Base-by-base conservation (phyloP, 176 grass and related monocot species). In the Coix lacrymajobi region DNA sequence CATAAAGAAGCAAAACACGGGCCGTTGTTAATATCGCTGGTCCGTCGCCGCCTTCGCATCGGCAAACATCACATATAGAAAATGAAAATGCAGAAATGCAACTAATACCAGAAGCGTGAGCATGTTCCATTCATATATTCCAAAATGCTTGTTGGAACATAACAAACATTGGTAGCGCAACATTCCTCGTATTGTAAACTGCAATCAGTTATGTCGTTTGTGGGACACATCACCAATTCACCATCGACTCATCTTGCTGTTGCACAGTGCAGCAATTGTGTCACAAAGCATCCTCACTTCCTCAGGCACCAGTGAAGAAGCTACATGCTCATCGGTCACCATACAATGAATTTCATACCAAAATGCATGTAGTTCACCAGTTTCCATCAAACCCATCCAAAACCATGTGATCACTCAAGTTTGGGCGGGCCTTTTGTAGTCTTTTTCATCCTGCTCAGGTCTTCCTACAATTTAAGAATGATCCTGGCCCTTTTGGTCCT, bases 381-480 rank as follows among this genome's bases (percentile, higher is more conserved):
- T 43, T 66, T 66, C 78, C 29, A 49, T 33, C 8, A 71, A 40
- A 31, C 8, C n/a, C 5, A 14, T 77, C 45, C 41, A 80, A 36
- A 83, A 76, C 62, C 20, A 62, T 22, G 10, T 24, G 45, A 76
- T 12, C 66, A 34, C 78, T 83, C 67, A 0, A 81, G 45, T 40
- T 34, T 45, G 31, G 4, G 15, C 46, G n/a, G 77, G 64, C 28
- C 40, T 86, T 40, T 79, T 86, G 68, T 12, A 52, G 38, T 87
- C 62, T 58, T n/a, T 69, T 61, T 43, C 85, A 87, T 43, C 71
- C 16, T 34, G 81, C 31, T 82, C 88, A 68, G 62, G 19, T 43
- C 51, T 81, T 62, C 62, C 60, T 75, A 40, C 29, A 58, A 75
- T 30, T 24, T 40, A 26, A 71, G 54, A 36, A 65, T 41, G 40